Percentiles rank a stretch among this genome's conserved stretches.
These are phyloP conservation scores for Canariomyces notabilis DNA, from an alignment of 2,329 filamentous ascomycete genomes.

Conservation along the genomic window DNA sequence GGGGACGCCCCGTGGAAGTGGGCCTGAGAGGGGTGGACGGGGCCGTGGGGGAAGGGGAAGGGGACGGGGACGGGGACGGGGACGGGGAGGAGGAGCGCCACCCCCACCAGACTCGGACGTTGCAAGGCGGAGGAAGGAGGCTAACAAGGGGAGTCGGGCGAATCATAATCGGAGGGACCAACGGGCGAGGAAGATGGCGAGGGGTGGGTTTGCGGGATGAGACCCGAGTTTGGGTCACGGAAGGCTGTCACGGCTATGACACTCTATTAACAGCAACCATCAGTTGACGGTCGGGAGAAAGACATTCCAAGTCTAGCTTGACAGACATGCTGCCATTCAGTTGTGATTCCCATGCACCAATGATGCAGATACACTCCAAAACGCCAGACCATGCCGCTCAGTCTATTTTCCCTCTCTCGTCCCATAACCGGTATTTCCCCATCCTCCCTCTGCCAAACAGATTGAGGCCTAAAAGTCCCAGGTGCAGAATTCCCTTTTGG, in stretches of 20 bases:
- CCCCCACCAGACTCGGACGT: conserved; percentile 66
- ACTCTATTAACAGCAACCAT: no score
- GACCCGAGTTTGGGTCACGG: no score
- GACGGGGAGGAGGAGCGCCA: conserved; percentile 56
- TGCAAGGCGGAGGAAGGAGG: conserved; percentile 72
- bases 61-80: conserved; percentile 43
- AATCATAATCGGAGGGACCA: conserved; percentile 82
- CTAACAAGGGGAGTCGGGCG: conserved; percentile 72
- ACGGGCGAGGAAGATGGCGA: conserved; percentile 60
- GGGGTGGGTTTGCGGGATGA: conserved; percentile 39
- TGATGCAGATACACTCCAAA: not conserved
- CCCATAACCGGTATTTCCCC: not conserved
- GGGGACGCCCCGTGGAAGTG: no score
- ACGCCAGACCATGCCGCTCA: conserved; percentile 2
- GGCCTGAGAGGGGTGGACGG: conserved; percentile 40
- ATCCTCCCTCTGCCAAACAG: not conserved
- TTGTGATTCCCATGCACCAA: no score
- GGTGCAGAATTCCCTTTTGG: conserved; percentile 66
- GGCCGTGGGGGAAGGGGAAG: conserved; percentile 43
- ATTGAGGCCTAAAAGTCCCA: conserved; percentile 71
- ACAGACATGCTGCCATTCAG: no score
- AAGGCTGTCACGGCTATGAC: no score
- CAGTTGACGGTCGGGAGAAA: no score
- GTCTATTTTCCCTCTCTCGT: no score
- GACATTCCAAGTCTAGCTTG: no score